Base-by-base conservation (phyloP, 1,284 basidiomycete species). In the Cryptococcus sp. region DNA sequence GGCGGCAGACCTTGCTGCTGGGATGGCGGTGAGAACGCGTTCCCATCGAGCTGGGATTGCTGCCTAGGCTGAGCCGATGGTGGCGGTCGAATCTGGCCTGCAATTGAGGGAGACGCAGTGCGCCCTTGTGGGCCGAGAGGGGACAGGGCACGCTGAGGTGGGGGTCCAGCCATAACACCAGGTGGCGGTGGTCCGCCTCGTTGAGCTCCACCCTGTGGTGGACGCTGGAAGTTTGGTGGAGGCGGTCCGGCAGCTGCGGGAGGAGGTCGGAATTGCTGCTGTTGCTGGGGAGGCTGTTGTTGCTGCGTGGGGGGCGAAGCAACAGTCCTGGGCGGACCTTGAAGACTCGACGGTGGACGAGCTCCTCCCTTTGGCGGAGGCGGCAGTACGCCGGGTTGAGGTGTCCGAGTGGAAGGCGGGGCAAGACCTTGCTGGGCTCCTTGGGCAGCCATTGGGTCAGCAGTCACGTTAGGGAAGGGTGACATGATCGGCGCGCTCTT, bases 401-500 rank as follows among this genome's bases (percentile, higher is more conserved):
- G 59, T 15, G 66, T 65, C 17, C 72, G 63, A 44, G 65, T 65
- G 20, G 78, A 73, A 48, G 76, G 73, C 45, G 72, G 65, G 15
- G 74, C 56, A 57, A 60, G 65, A 41, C 52, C 20, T 19, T 41
- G 27, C 13, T 40, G 38, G 16, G 53, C 41, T 7, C 45, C 25
- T 19, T 51, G 54, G 31, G 59, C 54, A 6, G 62, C 52, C 27
- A 56, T 54, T 5, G 66, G 62, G 35, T 58, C 55, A 45, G 50
- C 57, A 27, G 57, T 35, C 50, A 59, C 49, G 66, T 90, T 91
- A 8, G 92, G 90, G 86, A 97, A 96, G 1, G 93, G 93, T 25
- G 90, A 86, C 16, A 87, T 88, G 75, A 97, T 95, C 1, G 90
- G 84, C 3, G 82, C 80, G 1, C 84, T 85, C 68, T 89, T 89